phyloP scores from a whole-genome alignment of 345 rosid genomes.

The Angophora floribunda region DNA sequence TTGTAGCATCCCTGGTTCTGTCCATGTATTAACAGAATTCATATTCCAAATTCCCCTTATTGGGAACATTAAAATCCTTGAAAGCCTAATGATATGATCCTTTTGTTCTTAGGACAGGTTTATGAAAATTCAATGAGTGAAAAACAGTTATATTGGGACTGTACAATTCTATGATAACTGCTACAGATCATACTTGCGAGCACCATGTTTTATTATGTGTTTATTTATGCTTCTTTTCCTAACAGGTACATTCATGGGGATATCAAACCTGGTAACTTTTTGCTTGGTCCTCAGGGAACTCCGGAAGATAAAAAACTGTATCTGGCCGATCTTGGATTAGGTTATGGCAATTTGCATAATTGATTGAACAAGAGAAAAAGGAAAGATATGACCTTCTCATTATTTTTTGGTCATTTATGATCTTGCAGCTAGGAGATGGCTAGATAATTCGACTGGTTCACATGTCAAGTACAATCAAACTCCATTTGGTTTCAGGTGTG shows the following conservation, averaged over 20 bases:
- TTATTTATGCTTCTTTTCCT: not conserved
- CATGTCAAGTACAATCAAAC: not conserved
- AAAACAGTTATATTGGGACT: not conserved
- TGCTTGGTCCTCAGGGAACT: not conserved
- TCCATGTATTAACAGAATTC: not conserved
- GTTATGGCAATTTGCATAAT: not conserved
- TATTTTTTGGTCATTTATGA: not conserved
- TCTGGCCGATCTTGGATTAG: not conserved
- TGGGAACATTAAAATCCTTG: not conserved
- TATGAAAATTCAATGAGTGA: not conserved
- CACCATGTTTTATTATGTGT: not conserved
- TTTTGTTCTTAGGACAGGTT: not conserved
- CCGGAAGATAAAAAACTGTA: not conserved
- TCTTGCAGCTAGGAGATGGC: not conserved
- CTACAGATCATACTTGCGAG: not conserved
- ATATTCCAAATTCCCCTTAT: not conserved
- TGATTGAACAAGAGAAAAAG: not conserved
- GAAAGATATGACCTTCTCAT: not conserved
- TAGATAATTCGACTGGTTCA: not conserved
- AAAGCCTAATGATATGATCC: not conserved
- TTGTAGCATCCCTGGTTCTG: not conserved
- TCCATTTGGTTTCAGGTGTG: not conserved
- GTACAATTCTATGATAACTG: not conserved
- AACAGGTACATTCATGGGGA: conserved; percentile 2
- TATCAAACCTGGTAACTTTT: not conserved